Conservation (phyloP, 2,329 filamentous ascomycete genomes). For the Aspergillus floridensis region DNA sequence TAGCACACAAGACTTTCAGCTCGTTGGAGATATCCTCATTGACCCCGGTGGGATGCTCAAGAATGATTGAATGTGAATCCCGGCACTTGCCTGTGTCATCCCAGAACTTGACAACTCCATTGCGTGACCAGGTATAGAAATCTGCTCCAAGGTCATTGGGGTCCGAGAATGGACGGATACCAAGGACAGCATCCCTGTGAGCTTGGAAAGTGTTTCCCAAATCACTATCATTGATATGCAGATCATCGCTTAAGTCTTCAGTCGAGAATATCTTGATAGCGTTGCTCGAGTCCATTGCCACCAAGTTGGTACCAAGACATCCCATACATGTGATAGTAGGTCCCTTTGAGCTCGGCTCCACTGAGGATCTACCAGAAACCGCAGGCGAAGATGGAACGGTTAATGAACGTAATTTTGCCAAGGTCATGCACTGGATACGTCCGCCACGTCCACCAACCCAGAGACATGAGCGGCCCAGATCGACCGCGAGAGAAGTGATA, state of each 20-base stretch:
- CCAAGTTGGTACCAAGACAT: conserved; percentile 63
- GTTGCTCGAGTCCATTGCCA: conserved; percentile 72
- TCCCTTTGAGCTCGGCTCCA: conserved; percentile 29
- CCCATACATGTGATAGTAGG: conserved; percentile 63
- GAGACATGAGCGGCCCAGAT: conserved; percentile 54
- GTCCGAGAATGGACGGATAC: conserved; percentile 64
- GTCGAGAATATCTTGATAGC: conserved; percentile 66
- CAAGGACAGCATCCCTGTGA: conserved; percentile 62
- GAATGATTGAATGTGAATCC: conserved; percentile 61
- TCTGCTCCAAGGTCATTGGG: conserved; percentile 63
- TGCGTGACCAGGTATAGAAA: conserved; percentile 86
- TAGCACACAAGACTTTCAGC: conserved; percentile 58
- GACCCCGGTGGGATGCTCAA: conserved; percentile 59
- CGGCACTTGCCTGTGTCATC: conserved; percentile 67
- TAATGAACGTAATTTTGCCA: conserved; percentile 38
- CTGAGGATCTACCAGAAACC: conserved; percentile 20
- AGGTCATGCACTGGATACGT: conserved; percentile 49
- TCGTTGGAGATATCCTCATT: conserved; percentile 54
- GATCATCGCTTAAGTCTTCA: conserved; percentile 31
- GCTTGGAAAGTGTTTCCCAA: conserved; percentile 47
- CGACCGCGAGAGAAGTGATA: conserved; percentile 65
- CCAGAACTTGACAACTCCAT: conserved; percentile 82
- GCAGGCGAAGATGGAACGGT: conserved; percentile 28
- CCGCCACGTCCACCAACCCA: conserved; percentile 70
- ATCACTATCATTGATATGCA: conserved; percentile 29